Evolutionary conservation across 305 asterid genomes (phyloP), one percentile per base, ranked within the genome.

Genomic region (Plantago coronopus): DNA sequence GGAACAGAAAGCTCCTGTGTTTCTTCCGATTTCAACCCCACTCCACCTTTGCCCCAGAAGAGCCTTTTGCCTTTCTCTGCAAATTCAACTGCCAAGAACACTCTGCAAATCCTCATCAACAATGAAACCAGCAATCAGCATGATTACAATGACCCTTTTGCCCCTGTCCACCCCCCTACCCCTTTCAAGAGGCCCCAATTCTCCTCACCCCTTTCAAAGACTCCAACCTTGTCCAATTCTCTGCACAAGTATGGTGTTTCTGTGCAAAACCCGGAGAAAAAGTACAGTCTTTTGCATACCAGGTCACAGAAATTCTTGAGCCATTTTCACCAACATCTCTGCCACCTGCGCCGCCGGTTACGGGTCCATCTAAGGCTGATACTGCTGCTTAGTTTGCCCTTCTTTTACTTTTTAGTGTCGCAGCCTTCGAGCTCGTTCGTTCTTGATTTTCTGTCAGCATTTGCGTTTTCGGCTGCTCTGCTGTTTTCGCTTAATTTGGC

Each of bases 1-100:
- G 97, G 97, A 87, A 89, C 88, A 81, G 97, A 93, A 86, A 93
- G 97, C 96, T 80, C 81, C 50, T 81, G 96, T 91, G 55, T 93
- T 87, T 87, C 97, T 93, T 93, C 99, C 96, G 97, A 93, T 89
- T 93, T 89, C 87, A 83, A 83, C 76, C 95, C 88, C 29, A 54
- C 70, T 23, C 76, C 93, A 54, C 71, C 87, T 13, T 79, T 82
- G 16, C 76, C 83, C 70, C 91, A 86, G 62, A 89, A 89, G 49
- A 89, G 79, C 71, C 77, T 79, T 67, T 72, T 65, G 11, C 44
- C 70, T 44, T 65, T 70, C 5, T 69, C 65, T 16, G 34, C 34
- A 27, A 74, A 74, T 75, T 54, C 63, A 71, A 70, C 47, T 63
- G 79, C 11, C 43, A 48, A 80, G 1, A 34, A 34, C 40, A 66